These are phyloP conservation scores for Xylariaceae sp. DNA, from an alignment of 2,329 filamentous ascomycete species.

Conservation along the genomic window DNA sequence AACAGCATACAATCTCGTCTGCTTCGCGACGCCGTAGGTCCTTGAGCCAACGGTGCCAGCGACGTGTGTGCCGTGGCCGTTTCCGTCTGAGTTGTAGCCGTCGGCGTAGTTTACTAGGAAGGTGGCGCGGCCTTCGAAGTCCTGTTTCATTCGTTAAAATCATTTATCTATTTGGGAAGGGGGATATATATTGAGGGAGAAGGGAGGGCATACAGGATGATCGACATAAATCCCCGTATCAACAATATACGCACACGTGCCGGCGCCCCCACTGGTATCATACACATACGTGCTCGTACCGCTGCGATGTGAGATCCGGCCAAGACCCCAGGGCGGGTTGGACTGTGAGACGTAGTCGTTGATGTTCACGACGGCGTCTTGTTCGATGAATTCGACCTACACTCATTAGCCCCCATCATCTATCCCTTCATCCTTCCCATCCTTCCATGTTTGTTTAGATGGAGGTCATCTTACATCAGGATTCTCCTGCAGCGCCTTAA, in stretches of 20 bases:
- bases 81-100: conserved; percentile 33
- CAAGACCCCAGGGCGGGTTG: conserved; percentile 41
- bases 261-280: conserved; percentile 37
- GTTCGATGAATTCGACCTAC: conserved; percentile 35
- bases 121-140: conserved; percentile 41
- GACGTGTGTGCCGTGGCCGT: conserved; percentile 42
- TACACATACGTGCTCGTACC: conserved; percentile 38
- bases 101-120: conserved; percentile 31
- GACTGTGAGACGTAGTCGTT: conserved; percentile 33
- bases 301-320: conserved; percentile 39
- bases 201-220: conserved; percentile 41
- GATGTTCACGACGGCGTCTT: conserved; percentile 32
- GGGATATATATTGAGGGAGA: too few species aligned
- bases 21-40: conserved; percentile 44
- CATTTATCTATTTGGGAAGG: too few species aligned
- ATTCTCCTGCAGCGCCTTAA: conserved; percentile 37
- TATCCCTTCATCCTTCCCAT: too few species aligned
- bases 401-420: conserved; percentile 9
- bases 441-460: too few species aligned
- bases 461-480: too few species aligned
- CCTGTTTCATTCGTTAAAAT: conserved; percentile 12
- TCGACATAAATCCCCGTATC: conserved; percentile 48
- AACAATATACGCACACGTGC: conserved; percentile 47
- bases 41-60: conserved; percentile 31
- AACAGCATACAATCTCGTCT: conserved; percentile 38